Conservation (phyloP, 768 basidiomycete genomes). For the Crucibulum laeve region DNA sequence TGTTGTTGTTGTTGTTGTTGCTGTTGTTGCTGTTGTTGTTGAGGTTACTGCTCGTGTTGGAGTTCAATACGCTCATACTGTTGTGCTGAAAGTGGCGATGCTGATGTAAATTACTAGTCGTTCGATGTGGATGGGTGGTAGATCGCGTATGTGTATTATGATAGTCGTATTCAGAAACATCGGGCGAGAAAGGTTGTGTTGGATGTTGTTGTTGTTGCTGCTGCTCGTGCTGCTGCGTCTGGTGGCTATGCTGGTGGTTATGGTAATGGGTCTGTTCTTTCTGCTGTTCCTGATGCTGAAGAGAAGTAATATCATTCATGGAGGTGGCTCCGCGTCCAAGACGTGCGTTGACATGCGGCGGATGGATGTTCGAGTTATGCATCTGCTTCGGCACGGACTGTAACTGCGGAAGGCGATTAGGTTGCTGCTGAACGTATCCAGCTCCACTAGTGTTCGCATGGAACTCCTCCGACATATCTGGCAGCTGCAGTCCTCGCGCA, state of each 20-base stretch:
- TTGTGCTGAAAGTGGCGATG: conserved; percentile 42
- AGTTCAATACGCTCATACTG: conserved; percentile 39
- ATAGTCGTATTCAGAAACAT: conserved; percentile 13
- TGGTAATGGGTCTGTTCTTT: too few relatives aligned
- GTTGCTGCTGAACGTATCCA: conserved; percentile 7
- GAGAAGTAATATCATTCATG: conserved; percentile 3
- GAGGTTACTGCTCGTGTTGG: conserved; percentile 12
- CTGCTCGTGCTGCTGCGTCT: too few relatives aligned
- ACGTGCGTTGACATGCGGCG: conserved; percentile 22
- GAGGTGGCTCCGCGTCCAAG: conserved; percentile 15
- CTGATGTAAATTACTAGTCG: conserved; percentile 17
- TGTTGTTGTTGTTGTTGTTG: conserved; percentile 14
- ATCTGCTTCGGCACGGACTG: background rate
- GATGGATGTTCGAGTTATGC: conserved; percentile 16
- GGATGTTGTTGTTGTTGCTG: conserved; percentile 14
- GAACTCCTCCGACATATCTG: too few relatives aligned
- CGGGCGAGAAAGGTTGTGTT: conserved; percentile 2
- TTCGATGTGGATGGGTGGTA: conserved; percentile 41
- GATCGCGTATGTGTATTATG: conserved; percentile 37
- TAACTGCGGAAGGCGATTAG: conserved; percentile 6
- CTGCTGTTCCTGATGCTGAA: conserved; percentile 6
- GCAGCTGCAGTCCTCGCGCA: too few relatives aligned
- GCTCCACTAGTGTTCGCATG: conserved; percentile 13
- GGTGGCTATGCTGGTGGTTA: too few relatives aligned
- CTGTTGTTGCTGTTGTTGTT: conserved; percentile 17